Percentiles rank a stretch among this genome's conserved stretches.
Evolutionary conservation across 1,284 basidiomycete genomes (phyloP).

Genomic region (Irpex sp.): DNA sequence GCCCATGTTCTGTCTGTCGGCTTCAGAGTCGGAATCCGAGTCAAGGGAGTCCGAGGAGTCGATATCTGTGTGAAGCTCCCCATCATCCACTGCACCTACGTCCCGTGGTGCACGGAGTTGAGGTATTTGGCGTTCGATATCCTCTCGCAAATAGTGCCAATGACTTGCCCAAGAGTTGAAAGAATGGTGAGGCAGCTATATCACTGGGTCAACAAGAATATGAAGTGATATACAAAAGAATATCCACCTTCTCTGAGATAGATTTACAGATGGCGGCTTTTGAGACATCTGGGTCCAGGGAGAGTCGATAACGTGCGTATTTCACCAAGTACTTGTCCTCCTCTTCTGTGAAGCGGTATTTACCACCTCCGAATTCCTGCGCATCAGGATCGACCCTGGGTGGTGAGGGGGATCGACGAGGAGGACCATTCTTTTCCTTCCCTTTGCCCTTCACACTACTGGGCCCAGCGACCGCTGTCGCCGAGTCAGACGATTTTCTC

Average conservation of each 20-base stretch:
- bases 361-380: conserved; percentile 33
- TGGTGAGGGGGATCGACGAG: conserved; percentile 58
- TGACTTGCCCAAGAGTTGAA: conserved; percentile 54
- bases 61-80: conserved; percentile 21
- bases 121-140: conserved; percentile 50
- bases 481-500: background rate
- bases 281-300: conserved; percentile 43
- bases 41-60: conserved; percentile 26
- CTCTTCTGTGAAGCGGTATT: conserved; percentile 49
- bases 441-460: background rate
- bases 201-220: background rate
- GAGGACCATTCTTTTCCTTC: conserved; percentile 27
- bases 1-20: conserved; percentile 51
- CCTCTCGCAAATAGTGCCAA: conserved; percentile 53
- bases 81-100: conserved; percentile 23
- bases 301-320: conserved; percentile 55
- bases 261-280: conserved; percentile 48
- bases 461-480: background rate
- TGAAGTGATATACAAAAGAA: background rate
- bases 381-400: conserved; percentile 36
- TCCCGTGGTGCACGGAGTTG: conserved; percentile 37
- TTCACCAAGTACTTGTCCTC: conserved; percentile 60
- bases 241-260: conserved; percentile 48
- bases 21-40: conserved; percentile 14
- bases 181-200: conserved; percentile 56